Evolutionary conservation across 352 stramenopile genomes (phyloP).

Genomic region (Blastocystis sp.): DNA sequence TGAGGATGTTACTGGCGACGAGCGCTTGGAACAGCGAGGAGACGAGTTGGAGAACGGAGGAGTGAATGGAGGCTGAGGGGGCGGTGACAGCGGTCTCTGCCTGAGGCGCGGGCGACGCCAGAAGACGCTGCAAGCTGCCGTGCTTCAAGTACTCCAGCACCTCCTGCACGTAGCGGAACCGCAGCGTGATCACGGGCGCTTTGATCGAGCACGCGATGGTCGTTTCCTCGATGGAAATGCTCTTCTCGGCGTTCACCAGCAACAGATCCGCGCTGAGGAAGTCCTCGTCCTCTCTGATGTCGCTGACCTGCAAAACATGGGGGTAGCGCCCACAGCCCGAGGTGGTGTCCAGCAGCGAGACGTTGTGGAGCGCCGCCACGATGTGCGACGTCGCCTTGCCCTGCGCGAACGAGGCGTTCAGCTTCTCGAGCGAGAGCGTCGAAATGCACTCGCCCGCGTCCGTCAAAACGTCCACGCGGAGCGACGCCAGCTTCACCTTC

Average conservation of each 20-base stretch:
- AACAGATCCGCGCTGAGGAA: constrained; percentile 39
- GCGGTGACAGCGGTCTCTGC: not conserved
- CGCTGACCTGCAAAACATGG: not conserved
- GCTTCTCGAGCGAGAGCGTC: not conserved
- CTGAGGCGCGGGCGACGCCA: not conserved
- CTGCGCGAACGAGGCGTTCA: not conserved
- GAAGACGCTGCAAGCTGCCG: not conserved
- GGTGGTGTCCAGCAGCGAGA: constrained; percentile 6
- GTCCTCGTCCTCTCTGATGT: not conserved
- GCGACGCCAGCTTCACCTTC: not conserved
- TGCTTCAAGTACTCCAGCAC: constrained; percentile 27
- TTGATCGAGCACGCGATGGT: constrained; percentile 11
- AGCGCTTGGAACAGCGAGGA: constrained; percentile 7
- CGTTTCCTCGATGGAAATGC: constrained; percentile 3
- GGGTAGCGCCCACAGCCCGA: constrained; percentile 9
- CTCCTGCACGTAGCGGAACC: constrained; percentile 46
- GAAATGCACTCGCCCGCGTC: not conserved
- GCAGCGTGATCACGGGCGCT: constrained; percentile 42
- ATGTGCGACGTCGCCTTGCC: not conserved
- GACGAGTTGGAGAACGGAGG: not conserved
- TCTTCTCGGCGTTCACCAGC: not conserved
- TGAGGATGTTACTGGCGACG: constrained; percentile 15
- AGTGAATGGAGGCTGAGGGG: not conserved
- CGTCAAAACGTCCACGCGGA: not conserved
- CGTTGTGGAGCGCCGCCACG: not conserved